Percentiles rank a stretch among this genome's conserved stretches.
Evolutionary conservation across 139 green algal genomes (phyloP).

Genomic region (Chlorella ohadii): DNA sequence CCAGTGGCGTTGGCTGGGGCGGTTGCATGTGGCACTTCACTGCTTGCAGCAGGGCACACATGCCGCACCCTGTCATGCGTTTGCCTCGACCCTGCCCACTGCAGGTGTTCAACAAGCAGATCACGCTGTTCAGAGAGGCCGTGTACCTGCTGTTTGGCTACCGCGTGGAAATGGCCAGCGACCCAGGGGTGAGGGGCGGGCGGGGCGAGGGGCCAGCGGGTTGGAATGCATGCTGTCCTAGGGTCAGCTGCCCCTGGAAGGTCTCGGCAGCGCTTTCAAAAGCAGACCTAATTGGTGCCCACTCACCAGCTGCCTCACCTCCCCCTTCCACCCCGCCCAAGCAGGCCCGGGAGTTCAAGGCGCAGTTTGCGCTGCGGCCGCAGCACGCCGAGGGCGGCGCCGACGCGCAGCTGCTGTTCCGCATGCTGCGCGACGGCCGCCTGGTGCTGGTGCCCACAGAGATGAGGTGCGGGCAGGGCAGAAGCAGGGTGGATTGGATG

Average conservation of each 20-base stretch:
- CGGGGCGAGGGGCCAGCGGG: not conserved
- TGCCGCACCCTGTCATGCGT: too few species aligned
- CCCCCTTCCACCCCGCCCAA: not conserved
- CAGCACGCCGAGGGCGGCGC: conserved; percentile 51
- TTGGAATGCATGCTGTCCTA: too few species aligned
- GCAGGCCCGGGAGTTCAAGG: conserved; percentile 35
- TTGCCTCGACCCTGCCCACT: not conserved
- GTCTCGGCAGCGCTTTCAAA: too few species aligned
- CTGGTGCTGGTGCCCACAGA: conserved; percentile 75
- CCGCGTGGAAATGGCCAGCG: conserved; percentile 72
- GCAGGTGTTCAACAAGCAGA: conserved; percentile 74
- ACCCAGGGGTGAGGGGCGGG: conserved; percentile 48
- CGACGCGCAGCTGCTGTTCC: conserved; percentile 60
- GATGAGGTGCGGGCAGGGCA: not conserved
- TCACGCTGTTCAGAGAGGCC: conserved; percentile 75
- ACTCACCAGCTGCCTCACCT: not conserved
- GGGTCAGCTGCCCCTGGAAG: too few species aligned
- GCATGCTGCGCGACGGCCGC: conserved; percentile 39
- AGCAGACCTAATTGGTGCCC: too few species aligned
- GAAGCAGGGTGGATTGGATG: not conserved
- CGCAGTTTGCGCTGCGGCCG: conserved; percentile 63
- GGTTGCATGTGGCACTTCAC: too few species aligned
- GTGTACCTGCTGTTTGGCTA: conserved; percentile 83
- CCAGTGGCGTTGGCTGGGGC: too few species aligned
- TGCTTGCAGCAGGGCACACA: too few species aligned